Evolutionary conservation across 2,329 filamentous ascomycete genomes (phyloP).

Genomic region (Lecanicillium sp.): DNA sequence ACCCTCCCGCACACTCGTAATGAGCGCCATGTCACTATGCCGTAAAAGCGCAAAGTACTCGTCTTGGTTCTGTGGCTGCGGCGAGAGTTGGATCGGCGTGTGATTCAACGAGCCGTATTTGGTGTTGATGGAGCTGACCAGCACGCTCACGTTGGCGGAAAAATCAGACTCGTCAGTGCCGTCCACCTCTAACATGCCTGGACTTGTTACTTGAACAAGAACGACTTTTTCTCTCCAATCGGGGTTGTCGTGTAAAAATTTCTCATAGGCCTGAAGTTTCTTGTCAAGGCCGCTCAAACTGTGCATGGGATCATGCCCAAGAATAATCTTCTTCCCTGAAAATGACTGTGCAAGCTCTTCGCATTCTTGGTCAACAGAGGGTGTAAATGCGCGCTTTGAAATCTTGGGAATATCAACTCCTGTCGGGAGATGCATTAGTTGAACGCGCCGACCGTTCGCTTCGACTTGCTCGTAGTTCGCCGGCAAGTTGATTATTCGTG

Average conservation of each 20-base stretch:
- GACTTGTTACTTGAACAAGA: conserved; percentile 88
- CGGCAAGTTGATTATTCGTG: conserved; percentile 79
- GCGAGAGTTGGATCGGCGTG: conserved; percentile 87
- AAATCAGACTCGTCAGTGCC: conserved; percentile 73
- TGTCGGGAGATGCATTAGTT: conserved; percentile 91
- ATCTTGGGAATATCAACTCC: conserved; percentile 81
- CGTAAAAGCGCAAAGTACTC: conserved; percentile 92
- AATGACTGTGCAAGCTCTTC: conserved; percentile 67
- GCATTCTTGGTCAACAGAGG: conserved; percentile 63
- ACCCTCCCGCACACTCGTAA: conserved; percentile 89
- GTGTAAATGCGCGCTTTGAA: conserved; percentile 63
- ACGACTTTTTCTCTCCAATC: conserved; percentile 90
- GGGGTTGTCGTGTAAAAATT: conserved; percentile 81
- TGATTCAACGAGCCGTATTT: conserved; percentile 80
- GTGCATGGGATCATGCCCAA: conserved; percentile 88
- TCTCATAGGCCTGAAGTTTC: conserved; percentile 89
- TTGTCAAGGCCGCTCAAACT: conserved; percentile 87
- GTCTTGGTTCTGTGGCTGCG: conserved; percentile 79
- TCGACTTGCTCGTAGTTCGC: conserved; percentile 78
- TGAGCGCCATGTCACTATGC: conserved; percentile 81
- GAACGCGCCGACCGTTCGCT: conserved; percentile 78
- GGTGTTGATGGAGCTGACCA: conserved; percentile 88
- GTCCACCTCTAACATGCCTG: conserved; percentile 70
- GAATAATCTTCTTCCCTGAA: conserved; percentile 85
- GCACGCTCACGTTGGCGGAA: conserved; percentile 77